These are phyloP conservation scores for Yamadazyma spencermartinsiae DNA, from an alignment of 1,139 yeast species.

Conservation along the genomic window DNA sequence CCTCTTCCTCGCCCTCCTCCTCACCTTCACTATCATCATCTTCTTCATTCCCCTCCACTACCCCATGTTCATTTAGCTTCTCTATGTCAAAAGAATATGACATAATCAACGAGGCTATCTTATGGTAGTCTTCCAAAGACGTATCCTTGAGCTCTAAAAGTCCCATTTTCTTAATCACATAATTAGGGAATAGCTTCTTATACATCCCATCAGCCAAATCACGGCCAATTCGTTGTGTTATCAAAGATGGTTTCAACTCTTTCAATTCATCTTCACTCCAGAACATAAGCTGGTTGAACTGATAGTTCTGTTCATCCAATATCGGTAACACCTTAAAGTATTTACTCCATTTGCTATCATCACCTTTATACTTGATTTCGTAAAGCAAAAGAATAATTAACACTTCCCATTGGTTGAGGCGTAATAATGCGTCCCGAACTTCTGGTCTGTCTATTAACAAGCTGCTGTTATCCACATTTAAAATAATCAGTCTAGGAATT, in stretches of 20 bases:
- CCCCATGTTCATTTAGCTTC: conserved; percentile 15
- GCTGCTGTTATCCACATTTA: conserved; percentile 60
- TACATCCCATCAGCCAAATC: conserved; percentile 66
- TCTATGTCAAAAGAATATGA: conserved; percentile 47
- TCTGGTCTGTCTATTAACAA: conserved; percentile 37
- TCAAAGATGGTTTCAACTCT: conserved; percentile 65
- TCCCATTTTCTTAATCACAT: conserved; percentile 23
- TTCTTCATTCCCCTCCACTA: conserved; percentile 19
- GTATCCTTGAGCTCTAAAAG: conserved; percentile 31
- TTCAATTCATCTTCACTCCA: conserved; percentile 63
- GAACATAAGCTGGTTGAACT: conserved; percentile 72
- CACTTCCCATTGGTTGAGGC: conserved; percentile 73
- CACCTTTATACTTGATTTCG: conserved; percentile 46
- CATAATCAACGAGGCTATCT: conserved; percentile 61
- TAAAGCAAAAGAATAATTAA: conserved; percentile 66
- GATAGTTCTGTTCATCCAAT: conserved; percentile 25
- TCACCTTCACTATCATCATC: conserved; percentile 20
- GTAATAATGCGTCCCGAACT: conserved; percentile 32
- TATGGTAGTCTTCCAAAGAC: conserved; percentile 60
- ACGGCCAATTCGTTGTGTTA: conserved; percentile 69
- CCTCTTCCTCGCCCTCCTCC: conserved; percentile 18
- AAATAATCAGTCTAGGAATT: conserved; percentile 59
- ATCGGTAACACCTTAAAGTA: conserved; percentile 74
- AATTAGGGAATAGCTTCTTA: conserved; percentile 26
- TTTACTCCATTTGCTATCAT: conserved; percentile 59